Evolutionary conservation across 2,329 filamentous ascomycete species (phyloP), one percentile per base, ranked within the genome.

Genomic region (Calonectria hongkongensis): DNA sequence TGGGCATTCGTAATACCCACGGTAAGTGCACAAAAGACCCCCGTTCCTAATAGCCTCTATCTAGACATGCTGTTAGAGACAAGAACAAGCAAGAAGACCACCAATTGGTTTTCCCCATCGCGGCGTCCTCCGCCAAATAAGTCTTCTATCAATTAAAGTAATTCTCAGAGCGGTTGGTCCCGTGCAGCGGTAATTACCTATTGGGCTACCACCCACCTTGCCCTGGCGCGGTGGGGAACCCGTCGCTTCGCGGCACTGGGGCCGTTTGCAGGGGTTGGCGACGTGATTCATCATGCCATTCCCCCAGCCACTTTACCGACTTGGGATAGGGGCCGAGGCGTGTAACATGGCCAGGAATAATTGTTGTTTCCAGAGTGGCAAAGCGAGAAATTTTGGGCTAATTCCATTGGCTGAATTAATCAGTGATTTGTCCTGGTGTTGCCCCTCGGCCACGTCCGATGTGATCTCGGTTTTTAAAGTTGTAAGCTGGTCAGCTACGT

Each of bases 361-460:
- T 21, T 2, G 21, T 27, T 58, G 21, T 10, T 21, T 30, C 15
- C 5, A 12, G 4, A 30, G 43, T 27, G 30, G 54, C 43, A 25
- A 25, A 12, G 6, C 45, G 6, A 48, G n/a, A 12, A 25, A 27
- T 48, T 48, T 48, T 48, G 7, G 21, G 13, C 21, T 10, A 10
- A 18, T 60, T 27, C 21, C 27, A 60, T 60, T 60, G 54, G 54
- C 39, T 36, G 30, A 60, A 21, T 60, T 60, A 60, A 60, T 60
- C 54, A 60, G 54, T 41, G 16, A 41, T 60, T 60, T 21, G 36
- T 41, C 36, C 36, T 9, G 2, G 9, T 16, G 4, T 27, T 60
- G 21, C n/a, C 21, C 21, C 2, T 39, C 33, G 33, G 54, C 39
- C 25, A 41, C n/a, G 45, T 48, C 45, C 45, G 45, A 4, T 21